These are phyloP conservation scores for Euphorbia schlechtendalii DNA, from an alignment of 441 rosid species.

Conservation along the genomic window DNA sequence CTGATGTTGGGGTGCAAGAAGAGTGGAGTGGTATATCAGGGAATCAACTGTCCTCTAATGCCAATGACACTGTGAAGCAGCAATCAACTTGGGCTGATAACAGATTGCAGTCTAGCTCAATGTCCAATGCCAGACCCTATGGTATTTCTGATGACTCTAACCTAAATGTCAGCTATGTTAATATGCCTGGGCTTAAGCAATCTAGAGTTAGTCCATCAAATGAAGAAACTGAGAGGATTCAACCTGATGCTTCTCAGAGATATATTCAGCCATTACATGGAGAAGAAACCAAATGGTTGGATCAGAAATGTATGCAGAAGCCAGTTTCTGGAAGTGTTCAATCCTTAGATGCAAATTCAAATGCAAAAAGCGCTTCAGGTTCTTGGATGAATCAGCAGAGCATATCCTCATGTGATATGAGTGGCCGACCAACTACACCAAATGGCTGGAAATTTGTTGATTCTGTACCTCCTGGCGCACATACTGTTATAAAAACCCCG, in stretches of 20 bases:
- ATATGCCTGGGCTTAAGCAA: slow-evolving; percentile 27
- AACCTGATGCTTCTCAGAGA: slow-evolving; percentile 36
- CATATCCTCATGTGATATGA: slow-evolving; percentile 16
- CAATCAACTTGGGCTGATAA: slow-evolving; percentile 36
- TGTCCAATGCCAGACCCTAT: slow-evolving; percentile 23
- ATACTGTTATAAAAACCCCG: slow-evolving; percentile 30
- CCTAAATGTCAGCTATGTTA: slow-evolving; percentile 21
- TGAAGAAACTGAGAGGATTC: slow-evolving; percentile 36
- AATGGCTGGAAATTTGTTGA: slow-evolving; percentile 44
- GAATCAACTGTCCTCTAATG: slow-evolving; percentile 23
- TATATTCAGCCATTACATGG: slow-evolving; percentile 30
- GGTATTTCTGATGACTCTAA: slow-evolving; percentile 22
- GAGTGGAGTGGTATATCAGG: slow-evolving; percentile 46
- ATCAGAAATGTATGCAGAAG: slow-evolving; percentile 37
- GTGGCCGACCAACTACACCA: slow-evolving; percentile 22
- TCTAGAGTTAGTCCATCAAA: slow-evolving; percentile 28
- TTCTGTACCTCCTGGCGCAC: slow-evolving; percentile 23
- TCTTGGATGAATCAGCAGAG: slow-evolving; percentile 33
- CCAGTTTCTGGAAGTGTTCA: slow-evolving; percentile 37
- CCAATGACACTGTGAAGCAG: slow-evolving; percentile 31
- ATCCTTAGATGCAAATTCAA: slow-evolving; percentile 33
- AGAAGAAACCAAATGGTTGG: slow-evolving; percentile 37
- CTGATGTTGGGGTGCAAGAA: slow-evolving; percentile 37
- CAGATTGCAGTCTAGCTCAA: slow-evolving; percentile 26
- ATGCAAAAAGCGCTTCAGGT: slow-evolving; percentile 28